Conservation (phyloP, 2,329 filamentous ascomycete species). For the Calonectria pseudoreteaudii region DNA sequence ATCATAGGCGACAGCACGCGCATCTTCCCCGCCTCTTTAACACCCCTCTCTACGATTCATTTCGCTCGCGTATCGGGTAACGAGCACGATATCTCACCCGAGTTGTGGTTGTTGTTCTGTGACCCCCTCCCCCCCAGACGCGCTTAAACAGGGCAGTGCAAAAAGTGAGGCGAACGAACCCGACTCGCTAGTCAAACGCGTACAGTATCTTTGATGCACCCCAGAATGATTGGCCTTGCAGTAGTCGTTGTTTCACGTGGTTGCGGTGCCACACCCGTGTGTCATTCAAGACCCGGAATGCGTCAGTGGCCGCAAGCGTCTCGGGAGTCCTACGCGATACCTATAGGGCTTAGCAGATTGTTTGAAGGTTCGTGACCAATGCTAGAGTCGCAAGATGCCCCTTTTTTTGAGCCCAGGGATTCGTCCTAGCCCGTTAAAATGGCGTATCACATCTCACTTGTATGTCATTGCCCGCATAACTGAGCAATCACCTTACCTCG, state of each 20-base stretch:
- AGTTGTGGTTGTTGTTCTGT: background rate
- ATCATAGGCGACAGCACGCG: background rate
- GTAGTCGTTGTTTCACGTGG: background rate
- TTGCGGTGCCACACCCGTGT: background rate
- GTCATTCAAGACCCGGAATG: no score
- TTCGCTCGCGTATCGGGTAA: background rate
- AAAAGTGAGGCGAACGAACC: slow-evolving; percentile 12
- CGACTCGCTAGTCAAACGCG: background rate
- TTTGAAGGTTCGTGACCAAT: background rate
- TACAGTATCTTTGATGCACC: background rate
- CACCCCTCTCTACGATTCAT: background rate
- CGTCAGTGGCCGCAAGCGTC: no score
- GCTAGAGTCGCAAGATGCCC: background rate
- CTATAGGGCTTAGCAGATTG: background rate
- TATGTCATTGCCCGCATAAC: slow-evolving; percentile 3
- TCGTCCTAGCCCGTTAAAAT: background rate
- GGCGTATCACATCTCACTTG: background rate
- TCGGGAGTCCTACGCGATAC: background rate
- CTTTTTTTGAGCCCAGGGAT: background rate
- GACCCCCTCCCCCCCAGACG: background rate
- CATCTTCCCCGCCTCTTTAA: background rate
- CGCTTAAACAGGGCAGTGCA: background rate
- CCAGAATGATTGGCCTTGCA: background rate
- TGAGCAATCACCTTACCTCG: background rate
- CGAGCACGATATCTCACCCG: background rate